Conservation (phyloP, 2,329 filamentous ascomycete species). For the Magnaporthiopsis poae region DNA sequence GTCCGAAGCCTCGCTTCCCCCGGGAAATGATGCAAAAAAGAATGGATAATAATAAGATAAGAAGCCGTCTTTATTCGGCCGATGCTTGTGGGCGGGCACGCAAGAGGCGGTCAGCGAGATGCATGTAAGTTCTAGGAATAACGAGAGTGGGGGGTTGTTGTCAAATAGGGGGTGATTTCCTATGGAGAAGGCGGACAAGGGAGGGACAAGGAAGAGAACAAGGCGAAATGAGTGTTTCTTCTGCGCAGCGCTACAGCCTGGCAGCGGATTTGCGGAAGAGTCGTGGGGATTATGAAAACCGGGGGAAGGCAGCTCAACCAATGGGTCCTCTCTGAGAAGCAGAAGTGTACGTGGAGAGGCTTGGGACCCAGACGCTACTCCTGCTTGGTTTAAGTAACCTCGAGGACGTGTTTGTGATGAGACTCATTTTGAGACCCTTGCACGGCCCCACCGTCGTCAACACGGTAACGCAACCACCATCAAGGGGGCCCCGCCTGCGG, state of each 20-base stretch:
- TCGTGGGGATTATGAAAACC: neutral
- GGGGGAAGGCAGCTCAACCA: neutral
- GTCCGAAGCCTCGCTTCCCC: conserved; percentile 5
- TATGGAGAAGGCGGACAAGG: neutral
- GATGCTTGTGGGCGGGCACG: neutral
- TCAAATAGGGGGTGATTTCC: neutral
- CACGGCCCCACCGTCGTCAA: conserved; percentile 3
- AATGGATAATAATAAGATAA: conserved; percentile 1
- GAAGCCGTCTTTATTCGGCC: neutral
- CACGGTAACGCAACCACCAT: conserved; percentile 3
- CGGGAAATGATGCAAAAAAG: neutral
- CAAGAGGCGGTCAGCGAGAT: neutral
- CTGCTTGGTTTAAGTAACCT: conserved; percentile 6
- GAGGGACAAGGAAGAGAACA: conserved; percentile 1
- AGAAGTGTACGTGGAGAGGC: neutral
- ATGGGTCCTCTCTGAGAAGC: neutral
- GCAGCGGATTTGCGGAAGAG: conserved; percentile 4
- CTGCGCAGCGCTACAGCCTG: conserved; percentile 6
- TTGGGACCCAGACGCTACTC: neutral
- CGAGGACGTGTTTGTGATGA: conserved; percentile 7
- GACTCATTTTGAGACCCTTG: conserved; percentile 13
- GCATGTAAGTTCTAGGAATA: neutral
- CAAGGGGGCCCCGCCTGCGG: neutral
- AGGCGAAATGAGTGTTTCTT: conserved; percentile 6
- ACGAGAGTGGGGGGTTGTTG: neutral